Base-by-base conservation (phyloP, 1,139 yeast species). In the Protomyces lactucae-debilis region DNA sequence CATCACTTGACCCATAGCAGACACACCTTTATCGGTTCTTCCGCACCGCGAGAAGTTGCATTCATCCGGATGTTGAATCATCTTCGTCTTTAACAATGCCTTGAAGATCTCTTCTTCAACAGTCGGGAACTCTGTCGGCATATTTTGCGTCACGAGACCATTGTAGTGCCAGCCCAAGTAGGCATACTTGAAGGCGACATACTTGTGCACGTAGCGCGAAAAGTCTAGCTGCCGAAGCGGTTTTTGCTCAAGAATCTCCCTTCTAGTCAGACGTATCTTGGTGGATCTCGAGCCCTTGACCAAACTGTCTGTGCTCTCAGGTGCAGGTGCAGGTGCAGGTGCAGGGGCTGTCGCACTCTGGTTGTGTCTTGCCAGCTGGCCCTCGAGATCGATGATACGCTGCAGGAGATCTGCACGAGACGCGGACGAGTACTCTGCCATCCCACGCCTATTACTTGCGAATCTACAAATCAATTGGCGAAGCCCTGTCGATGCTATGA, bases 1-100 rank as follows among this genome's bases (percentile, higher is more conserved):
- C 12, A 93, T 86, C 6, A 93, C 99, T 75, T 93, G 99, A 71
- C 90, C 88, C 86, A 93, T 83, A 0, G 99, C 99, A 76, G 96
- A 88, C 5, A 93, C 99, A 14, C 99, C 99, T 70, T 85, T 86
- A 72, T 93, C 99, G 0, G 99, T 93, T 71, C 99, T 80, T 0
- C 99, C 99, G 76, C 99, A 95, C 68, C 99, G 78, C 69, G 96
- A 87, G 74, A 92, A 92, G 16, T 81, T 78, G 65, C 87, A 83
- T 45, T 65, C 67, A 14, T 65, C 64, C 37, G 82, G 75, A 0
- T 83, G 79, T 10, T 85, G 82, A 48, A 95, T 84, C 67, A 95
- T 76, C 70, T 82, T 84, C 46, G 95, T 84, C 69, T 81, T 83
- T 53, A 80, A 77, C 74, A 93, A 74, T 0, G 96, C 96, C 57